Base-by-base conservation (phyloP, 2,329 filamentous ascomycete genomes). In the Apiospora kogelbergensis region DNA sequence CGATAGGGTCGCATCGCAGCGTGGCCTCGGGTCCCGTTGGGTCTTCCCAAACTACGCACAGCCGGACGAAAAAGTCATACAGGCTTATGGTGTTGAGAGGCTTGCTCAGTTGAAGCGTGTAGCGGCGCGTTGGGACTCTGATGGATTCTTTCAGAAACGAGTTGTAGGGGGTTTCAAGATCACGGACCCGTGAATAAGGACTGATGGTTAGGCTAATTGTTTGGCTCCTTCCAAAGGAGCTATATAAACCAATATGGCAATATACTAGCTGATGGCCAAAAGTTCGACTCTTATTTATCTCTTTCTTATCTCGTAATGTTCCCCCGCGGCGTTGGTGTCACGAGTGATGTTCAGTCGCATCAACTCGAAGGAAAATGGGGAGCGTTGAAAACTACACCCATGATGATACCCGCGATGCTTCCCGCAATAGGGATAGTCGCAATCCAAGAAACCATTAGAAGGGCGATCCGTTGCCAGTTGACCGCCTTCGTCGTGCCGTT, bases 381-480 rank as follows among this genome's bases (percentile, higher is more conserved):
- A 37, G 89, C 84, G 71, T 91, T 91, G 30, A 91, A 71, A 67
- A 82, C 74, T 3, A 84, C 64, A 2, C 77, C 82, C 85, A 88
- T 88, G 3, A 88, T 74, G 4, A 82, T 72, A 48, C 85, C 86
- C 24, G 82, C 87, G 10, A 90, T 75, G 3, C 84, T 87, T 22
- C 88, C 88, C 7, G 88, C 88, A 71, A 90, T 83, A 37, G 88
- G 89, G 60, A 91, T 89, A 2, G 88, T 91, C 74, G 84, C 80
- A 75, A 92, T 84, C 89, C 92, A 94, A 0, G 88, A 89, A 68
- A 92, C 80, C 66, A 91, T 74, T 70, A 94, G 78, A 9, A 93
- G 87, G 53, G 85, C 87, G 11, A 94, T 89, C 78, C 90, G 89
- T 80, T 93, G 88, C 82, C 85, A 94, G 85, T 94, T 94, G 75